Evolutionary conservation across 2,329 filamentous ascomycete genomes (phyloP).

Genomic region (Colletotrichum sp.): DNA sequence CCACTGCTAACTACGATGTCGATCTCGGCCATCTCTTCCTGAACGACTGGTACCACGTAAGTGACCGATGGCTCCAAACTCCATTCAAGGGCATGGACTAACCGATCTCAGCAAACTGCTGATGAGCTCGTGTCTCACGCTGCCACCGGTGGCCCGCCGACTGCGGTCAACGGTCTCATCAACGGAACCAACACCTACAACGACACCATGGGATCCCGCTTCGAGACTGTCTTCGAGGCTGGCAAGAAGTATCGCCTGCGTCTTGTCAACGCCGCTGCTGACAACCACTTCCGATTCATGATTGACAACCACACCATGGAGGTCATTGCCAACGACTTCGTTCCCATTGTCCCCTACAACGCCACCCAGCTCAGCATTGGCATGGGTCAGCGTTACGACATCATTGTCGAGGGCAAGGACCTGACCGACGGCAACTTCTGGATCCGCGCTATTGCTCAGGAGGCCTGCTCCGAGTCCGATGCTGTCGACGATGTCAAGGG

Average conservation of each 20-base stretch:
- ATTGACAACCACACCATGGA: conserved; percentile 63
- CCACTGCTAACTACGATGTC: conserved; percentile 63
- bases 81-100: accelerated
- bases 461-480: neutral
- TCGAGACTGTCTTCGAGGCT: conserved; percentile 40
- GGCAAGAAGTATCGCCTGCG: conserved; percentile 52
- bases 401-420: neutral
- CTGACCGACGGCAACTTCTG: conserved; percentile 31
- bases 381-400: conserved; percentile 42
- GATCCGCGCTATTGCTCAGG: neutral
- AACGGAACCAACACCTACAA: conserved; percentile 47
- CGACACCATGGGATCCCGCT: conserved; percentile 36
- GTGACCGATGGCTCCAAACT: accelerated
- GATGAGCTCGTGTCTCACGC: conserved; percentile 38
- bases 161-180: conserved; percentile 49
- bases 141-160: conserved; percentile 35
- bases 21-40: conserved; percentile 66
- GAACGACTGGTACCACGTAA: conserved; percentile 60
- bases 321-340: conserved; percentile 64
- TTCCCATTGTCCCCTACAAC: conserved; percentile 60
- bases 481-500: neutral
- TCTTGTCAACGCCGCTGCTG: conserved; percentile 51
- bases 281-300: conserved; percentile 51
- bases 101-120: conserved; percentile 30
- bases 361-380: conserved; percentile 55